Conservation (phyloP, 2,329 filamentous ascomycete species). For the Aureobasidium sp. region DNA sequence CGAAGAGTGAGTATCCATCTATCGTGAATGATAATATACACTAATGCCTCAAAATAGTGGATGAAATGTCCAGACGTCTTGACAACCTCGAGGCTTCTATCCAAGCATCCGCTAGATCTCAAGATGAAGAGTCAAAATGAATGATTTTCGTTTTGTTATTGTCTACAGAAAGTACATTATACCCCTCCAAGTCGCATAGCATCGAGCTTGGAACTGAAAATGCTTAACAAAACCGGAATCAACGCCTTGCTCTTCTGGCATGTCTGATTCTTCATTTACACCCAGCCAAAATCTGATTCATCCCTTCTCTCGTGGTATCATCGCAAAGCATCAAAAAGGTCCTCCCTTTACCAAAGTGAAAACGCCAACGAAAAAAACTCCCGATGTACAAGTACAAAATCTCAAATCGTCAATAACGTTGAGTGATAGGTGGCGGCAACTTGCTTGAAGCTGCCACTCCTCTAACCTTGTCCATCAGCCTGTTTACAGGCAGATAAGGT, state of each 20-base stretch:
- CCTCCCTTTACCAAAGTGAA: neutral
- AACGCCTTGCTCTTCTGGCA: neutral
- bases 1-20: constrained; percentile 61
- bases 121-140: constrained; percentile 15
- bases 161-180: neutral
- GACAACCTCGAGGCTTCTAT: constrained; percentile 76
- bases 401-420: constrained; percentile 16
- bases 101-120: constrained; percentile 34
- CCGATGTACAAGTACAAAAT: neutral
- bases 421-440: constrained; percentile 12
- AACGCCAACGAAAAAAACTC: neutral
- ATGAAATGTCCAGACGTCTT: constrained; percentile 82
- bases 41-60: constrained; percentile 53
- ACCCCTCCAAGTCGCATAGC: neutral
- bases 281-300: neutral
- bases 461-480: constrained; percentile 42
- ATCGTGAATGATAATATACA: neutral
- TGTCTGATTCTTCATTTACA: neutral
- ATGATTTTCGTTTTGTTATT: neutral
- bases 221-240: neutral
- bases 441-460: constrained; percentile 31
- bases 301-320: constrained; percentile 10
- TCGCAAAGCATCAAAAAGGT: constrained; percentile 6
- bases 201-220: neutral
- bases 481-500: constrained; percentile 39